Evolutionary conservation across 2,329 filamentous ascomycete species (phyloP).

Genomic region (Neofusicoccum laricinum): DNA sequence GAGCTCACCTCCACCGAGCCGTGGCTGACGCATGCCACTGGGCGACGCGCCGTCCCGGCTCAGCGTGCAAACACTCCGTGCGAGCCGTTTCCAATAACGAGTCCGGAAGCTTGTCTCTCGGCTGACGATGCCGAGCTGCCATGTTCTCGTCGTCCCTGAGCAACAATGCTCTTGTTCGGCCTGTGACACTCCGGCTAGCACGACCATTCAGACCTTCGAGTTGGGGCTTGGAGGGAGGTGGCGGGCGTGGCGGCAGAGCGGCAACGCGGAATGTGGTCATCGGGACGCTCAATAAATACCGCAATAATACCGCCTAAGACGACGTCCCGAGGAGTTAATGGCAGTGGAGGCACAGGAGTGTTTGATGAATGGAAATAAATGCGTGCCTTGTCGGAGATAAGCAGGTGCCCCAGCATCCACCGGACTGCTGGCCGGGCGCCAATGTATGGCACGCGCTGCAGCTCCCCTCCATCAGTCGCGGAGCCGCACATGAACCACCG

Average conservation of each 20-base stretch:
- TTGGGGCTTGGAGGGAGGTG: background rate
- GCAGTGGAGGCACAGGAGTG: background rate
- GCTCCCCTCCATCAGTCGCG: background rate
- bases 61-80: background rate
- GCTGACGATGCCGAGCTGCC: background rate
- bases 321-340: background rate
- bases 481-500: too few relatives aligned
- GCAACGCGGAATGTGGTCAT: background rate
- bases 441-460: background rate
- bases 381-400: background rate
- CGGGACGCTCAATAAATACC: background rate
- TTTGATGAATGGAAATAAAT: background rate
- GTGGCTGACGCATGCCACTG: background rate
- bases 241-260: background rate
- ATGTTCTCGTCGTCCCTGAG: background rate
- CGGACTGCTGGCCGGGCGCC: background rate
- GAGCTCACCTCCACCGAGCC: background rate
- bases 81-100: conserved; percentile 1
- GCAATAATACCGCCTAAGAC: background rate
- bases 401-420: background rate
- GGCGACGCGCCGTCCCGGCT: background rate
- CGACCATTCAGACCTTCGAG: background rate
- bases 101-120: background rate
- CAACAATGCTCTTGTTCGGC: too few relatives aligned
- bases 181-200: too few relatives aligned